Evolutionary conservation across 2,329 filamentous ascomycete genomes (phyloP).

Genomic region (Fusarium algeriense): DNA sequence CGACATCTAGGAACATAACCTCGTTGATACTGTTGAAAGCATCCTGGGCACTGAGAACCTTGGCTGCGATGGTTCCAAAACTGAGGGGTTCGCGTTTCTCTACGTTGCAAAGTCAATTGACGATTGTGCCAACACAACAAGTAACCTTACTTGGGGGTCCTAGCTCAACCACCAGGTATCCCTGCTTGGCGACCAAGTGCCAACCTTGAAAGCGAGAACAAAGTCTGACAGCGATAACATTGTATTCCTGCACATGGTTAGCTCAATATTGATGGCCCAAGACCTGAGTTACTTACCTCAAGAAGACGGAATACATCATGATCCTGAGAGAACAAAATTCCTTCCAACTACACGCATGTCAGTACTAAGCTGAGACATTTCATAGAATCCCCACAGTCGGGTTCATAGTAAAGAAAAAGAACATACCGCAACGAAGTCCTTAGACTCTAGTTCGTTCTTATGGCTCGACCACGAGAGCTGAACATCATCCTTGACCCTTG

Average conservation of each 20-base stretch:
- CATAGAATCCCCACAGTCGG: not conserved
- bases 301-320: not conserved
- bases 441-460: not conserved
- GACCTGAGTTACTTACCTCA: not conserved
- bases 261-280: fast-evolving
- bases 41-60: not conserved
- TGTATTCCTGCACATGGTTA: not conserved
- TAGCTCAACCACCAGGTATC: not conserved
- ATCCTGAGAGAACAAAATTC: not conserved
- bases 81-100: not conserved
- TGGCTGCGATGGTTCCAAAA: not conserved
- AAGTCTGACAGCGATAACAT: not conserved
- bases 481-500: not conserved
- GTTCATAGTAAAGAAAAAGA: fast-evolving
- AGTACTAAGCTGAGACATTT: not conserved
- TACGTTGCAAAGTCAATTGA: not conserved
- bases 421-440: not conserved
- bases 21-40: not conserved
- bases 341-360: not conserved
- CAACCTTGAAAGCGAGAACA: not conserved
- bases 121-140: fast-evolving
- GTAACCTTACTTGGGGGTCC: not conserved
- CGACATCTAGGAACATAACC: not conserved
- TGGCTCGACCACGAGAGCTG: not conserved
- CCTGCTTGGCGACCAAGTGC: not conserved